Conservation (phyloP, 352 stramenopile genomes). For the Globisporangium uncinulatum region DNA sequence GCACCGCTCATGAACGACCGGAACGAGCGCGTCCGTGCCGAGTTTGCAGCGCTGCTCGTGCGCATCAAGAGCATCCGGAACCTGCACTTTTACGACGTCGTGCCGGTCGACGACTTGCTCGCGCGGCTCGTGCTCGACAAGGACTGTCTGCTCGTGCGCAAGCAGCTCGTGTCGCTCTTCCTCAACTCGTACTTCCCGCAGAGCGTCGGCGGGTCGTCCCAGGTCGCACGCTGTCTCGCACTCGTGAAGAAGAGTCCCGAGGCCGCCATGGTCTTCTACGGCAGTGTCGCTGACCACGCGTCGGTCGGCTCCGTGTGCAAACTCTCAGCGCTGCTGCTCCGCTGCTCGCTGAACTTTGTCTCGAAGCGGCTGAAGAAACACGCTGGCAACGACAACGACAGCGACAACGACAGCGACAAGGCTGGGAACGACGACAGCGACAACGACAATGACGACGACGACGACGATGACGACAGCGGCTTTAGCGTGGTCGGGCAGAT, state of each 20-base stretch:
- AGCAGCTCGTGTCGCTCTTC: constrained; percentile 78
- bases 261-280: constrained; percentile 80
- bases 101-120: constrained; percentile 71
- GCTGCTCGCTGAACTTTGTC: constrained; percentile 75
- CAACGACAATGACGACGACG: constrained; percentile 43
- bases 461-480: constrained; percentile 58
- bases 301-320: constrained; percentile 84
- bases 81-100: constrained; percentile 85
- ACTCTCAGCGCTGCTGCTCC: constrained; percentile 62
- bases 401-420: constrained; percentile 30
- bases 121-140: constrained; percentile 67
- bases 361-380: constrained; percentile 48
- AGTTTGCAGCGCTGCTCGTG: constrained; percentile 71
- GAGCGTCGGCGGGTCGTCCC: constrained; percentile 67
- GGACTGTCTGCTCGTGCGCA: constrained; percentile 44
- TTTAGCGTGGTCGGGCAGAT: constrained; percentile 68
- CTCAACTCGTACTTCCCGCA: constrained; percentile 87
- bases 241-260: constrained; percentile 80
- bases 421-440: constrained; percentile 9
- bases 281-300: constrained; percentile 62
- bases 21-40: constrained; percentile 76
- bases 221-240: constrained; percentile 74
- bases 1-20: constrained; percentile 78
- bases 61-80: constrained; percentile 86
- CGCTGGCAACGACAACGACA: constrained; percentile 28